phyloP scores from a whole-genome alignment of 345 rosid genomes.

The Rhizophora apiculata region DNA sequence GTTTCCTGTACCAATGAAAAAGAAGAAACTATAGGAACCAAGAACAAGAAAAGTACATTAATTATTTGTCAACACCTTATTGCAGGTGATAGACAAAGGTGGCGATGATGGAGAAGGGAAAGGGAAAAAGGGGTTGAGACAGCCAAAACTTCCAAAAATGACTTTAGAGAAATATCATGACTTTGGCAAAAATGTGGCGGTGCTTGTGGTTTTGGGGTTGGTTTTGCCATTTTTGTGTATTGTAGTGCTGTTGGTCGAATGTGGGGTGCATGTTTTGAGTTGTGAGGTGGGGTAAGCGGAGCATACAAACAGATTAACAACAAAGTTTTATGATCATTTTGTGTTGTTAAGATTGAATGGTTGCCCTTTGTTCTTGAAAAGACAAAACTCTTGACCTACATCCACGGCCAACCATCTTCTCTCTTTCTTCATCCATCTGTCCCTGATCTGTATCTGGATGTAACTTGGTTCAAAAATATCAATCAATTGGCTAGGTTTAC shows the following conservation, averaged over 20 bases:
- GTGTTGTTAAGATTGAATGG: slow-evolving; percentile 18
- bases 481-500: too few species aligned
- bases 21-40: background rate
- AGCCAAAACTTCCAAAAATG: slow-evolving; percentile 15
- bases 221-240: slow-evolving; percentile 8
- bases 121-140: background rate
- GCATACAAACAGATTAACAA: background rate
- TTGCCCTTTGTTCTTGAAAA: slow-evolving; percentile 17
- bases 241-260: slow-evolving; percentile 20
- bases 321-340: background rate
- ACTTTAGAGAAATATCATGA: slow-evolving; percentile 1
- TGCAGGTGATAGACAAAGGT: background rate
- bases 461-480: too few species aligned
- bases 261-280: slow-evolving; percentile 56
- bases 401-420: slow-evolving; percentile 4
- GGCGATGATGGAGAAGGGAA: background rate
- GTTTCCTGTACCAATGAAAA: background rate
- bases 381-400: slow-evolving; percentile 26
- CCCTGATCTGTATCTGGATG: too few species aligned
- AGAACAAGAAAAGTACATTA: background rate
- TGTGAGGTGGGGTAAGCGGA: background rate
- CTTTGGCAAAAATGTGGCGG: slow-evolving; percentile 7
- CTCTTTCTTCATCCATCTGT: background rate
- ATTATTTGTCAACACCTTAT: background rate
- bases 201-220: slow-evolving; percentile 8